Conservation (phyloP, 768 basidiomycete genomes). For the Agrocybe pediades region DNA sequence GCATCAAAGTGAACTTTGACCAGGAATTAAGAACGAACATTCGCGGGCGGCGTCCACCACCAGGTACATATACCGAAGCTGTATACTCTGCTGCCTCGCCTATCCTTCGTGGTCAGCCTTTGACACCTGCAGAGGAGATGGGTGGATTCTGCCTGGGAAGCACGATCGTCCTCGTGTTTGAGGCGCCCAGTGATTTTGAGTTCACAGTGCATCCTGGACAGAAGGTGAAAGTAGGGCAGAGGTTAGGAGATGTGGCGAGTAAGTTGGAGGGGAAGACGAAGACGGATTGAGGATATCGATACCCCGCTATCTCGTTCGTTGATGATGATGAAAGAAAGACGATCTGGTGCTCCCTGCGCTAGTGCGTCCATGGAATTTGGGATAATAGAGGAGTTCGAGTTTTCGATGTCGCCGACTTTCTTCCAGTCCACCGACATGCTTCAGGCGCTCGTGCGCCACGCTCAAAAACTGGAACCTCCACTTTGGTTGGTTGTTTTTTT, state of each 20-base stretch:
- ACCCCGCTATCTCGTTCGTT: not conserved
- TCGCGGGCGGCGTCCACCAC: slow-evolving; percentile 67
- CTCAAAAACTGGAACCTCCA: too few relatives aligned
- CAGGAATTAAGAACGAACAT: slow-evolving; percentile 90
- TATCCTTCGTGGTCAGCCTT: slow-evolving; percentile 85
- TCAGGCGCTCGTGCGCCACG: too few relatives aligned
- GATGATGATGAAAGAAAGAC: not conserved
- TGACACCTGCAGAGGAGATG: slow-evolving; percentile 91
- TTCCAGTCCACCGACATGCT: not conserved
- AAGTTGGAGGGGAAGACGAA: slow-evolving; percentile 22
- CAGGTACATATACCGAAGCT: slow-evolving; percentile 90
- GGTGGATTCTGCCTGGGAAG: slow-evolving; percentile 95
- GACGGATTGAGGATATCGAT: slow-evolving; percentile 13
- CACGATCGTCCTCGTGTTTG: slow-evolving; percentile 96
- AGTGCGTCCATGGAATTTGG: too few relatives aligned
- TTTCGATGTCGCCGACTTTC: not conserved
- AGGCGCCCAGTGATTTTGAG: slow-evolving; percentile 84
- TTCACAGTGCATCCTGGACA: slow-evolving; percentile 78
- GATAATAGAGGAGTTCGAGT: not conserved
- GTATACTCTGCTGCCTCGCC: slow-evolving; percentile 85
- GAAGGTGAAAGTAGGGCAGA: slow-evolving; percentile 86
- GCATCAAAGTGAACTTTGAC: slow-evolving; percentile 96
- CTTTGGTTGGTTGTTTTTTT: not conserved
- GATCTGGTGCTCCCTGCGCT: not conserved
- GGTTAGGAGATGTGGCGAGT: slow-evolving; percentile 61